These are phyloP conservation scores for Acanthamoeba culbertsoni DNA, from an alignment of 208 protist genomes.

Conservation along the genomic window DNA sequence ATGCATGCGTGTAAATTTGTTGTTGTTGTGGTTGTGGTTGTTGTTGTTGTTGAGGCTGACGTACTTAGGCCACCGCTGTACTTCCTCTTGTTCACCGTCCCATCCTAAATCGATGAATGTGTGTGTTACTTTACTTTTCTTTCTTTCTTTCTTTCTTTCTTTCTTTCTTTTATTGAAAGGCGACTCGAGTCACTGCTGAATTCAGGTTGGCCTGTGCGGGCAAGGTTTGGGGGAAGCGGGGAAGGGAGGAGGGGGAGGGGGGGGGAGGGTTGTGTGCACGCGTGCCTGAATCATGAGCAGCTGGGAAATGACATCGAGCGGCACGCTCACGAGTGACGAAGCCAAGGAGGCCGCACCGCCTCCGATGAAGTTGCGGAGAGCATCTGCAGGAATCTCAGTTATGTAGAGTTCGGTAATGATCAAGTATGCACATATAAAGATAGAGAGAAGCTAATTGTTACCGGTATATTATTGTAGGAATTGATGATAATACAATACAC, in stretches of 20 bases:
- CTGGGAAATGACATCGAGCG: slow-evolving; percentile 33
- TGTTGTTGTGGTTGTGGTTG: too few relatives aligned
- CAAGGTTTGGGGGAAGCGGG: neutral
- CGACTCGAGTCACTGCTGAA: too few relatives aligned
- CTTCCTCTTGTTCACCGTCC: slow-evolving; percentile 7
- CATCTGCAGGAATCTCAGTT: neutral
- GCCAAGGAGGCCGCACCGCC: neutral
- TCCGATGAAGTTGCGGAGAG: slow-evolving; percentile 16
- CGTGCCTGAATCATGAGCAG: neutral
- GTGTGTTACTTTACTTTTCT: too few relatives aligned
- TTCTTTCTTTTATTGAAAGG: too few relatives aligned
- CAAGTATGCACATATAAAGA: neutral
- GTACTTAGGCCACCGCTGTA: slow-evolving; percentile 1
- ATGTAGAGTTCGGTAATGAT: neutral
- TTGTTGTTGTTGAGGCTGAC: too few relatives aligned
- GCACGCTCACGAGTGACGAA: neutral
- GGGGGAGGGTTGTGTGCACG: neutral
- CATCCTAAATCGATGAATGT: too few relatives aligned
- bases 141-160: too few relatives aligned
- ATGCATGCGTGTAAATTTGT: too few relatives aligned
- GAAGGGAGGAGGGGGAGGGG: neutral
- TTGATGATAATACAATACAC: neutral
- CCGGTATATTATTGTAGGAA: too few relatives aligned
- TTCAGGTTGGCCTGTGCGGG: too few relatives aligned
- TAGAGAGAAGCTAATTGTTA: neutral